Evolutionary conservation across 257 asterid genomes (phyloP).

Genomic region (Fraxinus americana): DNA sequence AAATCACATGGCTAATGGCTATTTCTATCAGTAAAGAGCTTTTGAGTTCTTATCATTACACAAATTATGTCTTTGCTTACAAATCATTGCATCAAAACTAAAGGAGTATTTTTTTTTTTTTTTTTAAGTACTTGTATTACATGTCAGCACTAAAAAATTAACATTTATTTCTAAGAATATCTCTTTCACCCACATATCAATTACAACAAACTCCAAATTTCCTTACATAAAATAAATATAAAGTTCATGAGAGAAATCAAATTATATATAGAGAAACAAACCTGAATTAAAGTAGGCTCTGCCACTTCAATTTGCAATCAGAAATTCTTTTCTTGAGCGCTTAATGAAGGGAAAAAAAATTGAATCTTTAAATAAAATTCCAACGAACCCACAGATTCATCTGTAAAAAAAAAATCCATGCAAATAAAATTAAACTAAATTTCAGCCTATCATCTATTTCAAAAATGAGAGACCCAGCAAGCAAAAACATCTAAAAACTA

Average conservation of each 20-base stretch:
- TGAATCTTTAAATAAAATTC: conserved; percentile 23
- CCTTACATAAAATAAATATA: background rate
- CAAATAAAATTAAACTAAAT: conserved; percentile 14
- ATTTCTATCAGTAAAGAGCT: background rate
- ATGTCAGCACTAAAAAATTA: background rate
- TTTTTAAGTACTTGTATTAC: background rate
- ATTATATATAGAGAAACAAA: conserved; percentile 11
- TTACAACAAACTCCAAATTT: conserved; percentile 5
- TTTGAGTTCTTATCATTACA: background rate
- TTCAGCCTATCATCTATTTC: conserved; percentile 5
- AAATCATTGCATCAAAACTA: background rate
- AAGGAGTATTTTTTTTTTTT: background rate
- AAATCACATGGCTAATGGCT: conserved; percentile 12
- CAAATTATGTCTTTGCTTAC: background rate
- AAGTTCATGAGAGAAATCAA: background rate
- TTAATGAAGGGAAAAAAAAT: conserved; percentile 16
- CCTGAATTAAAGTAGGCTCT: conserved; percentile 24
- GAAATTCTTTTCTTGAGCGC: conserved; percentile 21
- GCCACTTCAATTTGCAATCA: background rate
- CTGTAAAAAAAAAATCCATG: conserved; percentile 30
- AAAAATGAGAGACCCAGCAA: background rate
- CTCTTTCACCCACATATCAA: background rate
- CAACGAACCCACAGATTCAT: conserved; percentile 18
- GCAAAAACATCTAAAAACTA: conserved; percentile 7
- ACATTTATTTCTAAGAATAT: background rate